Percentiles rank a stretch among this genome's conserved stretches.
Conservation (phyloP, 768 basidiomycete species). For the Boletellus sp. region DNA sequence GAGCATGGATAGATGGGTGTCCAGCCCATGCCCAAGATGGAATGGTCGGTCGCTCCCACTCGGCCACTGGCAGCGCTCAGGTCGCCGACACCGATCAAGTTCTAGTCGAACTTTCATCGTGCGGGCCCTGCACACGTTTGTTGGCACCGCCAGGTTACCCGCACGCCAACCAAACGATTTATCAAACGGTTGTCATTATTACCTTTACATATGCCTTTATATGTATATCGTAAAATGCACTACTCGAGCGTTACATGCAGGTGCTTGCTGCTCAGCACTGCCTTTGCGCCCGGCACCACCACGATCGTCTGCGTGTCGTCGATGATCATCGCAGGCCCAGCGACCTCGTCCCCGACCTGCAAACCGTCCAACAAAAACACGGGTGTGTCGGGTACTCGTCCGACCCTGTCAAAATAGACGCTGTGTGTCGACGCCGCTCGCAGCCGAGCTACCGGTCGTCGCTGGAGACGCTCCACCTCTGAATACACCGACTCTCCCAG, state of each 20-base stretch:
- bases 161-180: no score
- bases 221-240: slow-evolving; percentile 3
- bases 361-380: slow-evolving; percentile 71
- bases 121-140: no score
- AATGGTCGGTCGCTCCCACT: no score
- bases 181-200: background rate
- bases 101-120: no score
- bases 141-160: no score
- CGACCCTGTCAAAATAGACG: slow-evolving; percentile 80
- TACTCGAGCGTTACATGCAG: slow-evolving; percentile 49
- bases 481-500: slow-evolving; percentile 76
- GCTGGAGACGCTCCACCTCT: slow-evolving; percentile 58
- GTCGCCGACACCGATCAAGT: no score
- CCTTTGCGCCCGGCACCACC: slow-evolving; percentile 68
- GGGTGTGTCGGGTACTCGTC: slow-evolving; percentile 74
- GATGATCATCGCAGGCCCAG: slow-evolving; percentile 91
- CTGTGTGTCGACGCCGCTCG: slow-evolving; percentile 54
- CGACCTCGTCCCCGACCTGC: slow-evolving; percentile 63
- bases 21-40: no score
- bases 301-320: slow-evolving; percentile 96
- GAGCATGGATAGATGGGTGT: no score
- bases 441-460: slow-evolving; percentile 33
- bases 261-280: slow-evolving; percentile 65
- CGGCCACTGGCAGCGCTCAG: no score
- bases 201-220: no score